Evolutionary conservation across 1,284 basidiomycete species (phyloP).

Genomic region (Gastroboletus turbinatus): DNA sequence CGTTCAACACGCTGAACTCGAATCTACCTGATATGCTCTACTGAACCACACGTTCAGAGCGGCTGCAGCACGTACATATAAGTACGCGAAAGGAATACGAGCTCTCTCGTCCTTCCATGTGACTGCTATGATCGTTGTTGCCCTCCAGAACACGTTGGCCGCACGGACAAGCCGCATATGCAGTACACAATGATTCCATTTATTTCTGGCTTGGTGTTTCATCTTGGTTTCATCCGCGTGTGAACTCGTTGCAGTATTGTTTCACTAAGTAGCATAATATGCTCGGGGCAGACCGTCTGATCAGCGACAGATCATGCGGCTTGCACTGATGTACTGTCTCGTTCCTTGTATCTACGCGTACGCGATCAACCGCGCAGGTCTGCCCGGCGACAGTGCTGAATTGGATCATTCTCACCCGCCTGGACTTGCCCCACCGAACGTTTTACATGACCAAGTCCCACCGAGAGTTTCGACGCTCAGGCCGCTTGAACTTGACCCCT

Average conservation of each 20-base stretch:
- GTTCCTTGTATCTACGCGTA: slow-evolving; percentile 16
- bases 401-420: neutral
- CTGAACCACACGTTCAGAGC: neutral
- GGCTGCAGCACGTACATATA: neutral
- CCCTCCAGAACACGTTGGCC: too few relatives aligned
- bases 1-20: neutral
- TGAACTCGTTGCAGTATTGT: neutral
- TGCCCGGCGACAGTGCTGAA: neutral
- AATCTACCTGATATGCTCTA: neutral
- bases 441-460: neutral
- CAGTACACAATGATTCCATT: too few relatives aligned
- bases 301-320: neutral
- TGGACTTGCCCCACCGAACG: neutral
- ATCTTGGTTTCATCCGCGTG: too few relatives aligned
- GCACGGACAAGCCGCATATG: too few relatives aligned
- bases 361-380: slow-evolving; percentile 7
- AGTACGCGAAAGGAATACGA: too few relatives aligned
- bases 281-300: neutral
- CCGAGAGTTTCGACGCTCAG: neutral
- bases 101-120: too few relatives aligned
- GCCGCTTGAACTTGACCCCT: slow-evolving; percentile 40
- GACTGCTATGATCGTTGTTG: too few relatives aligned
- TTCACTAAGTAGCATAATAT: neutral
- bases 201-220: too few relatives aligned
- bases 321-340: neutral